Evolutionary conservation across 2,329 filamentous ascomycete species (phyloP).

Genomic region (Exophiala alcalophila): DNA sequence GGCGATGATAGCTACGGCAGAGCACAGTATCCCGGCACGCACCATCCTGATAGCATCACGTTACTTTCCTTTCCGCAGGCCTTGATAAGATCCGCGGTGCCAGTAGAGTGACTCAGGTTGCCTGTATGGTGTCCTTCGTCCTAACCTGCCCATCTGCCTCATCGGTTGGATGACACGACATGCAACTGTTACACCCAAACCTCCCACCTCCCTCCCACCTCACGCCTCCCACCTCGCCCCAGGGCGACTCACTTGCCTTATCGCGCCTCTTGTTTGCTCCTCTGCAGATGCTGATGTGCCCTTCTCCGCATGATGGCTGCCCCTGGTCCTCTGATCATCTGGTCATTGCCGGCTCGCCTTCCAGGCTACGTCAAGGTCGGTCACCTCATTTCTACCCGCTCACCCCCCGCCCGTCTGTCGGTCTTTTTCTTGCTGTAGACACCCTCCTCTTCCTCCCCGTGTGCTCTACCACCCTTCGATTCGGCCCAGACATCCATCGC

Average conservation of each 20-base stretch:
- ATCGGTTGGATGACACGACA: slow-evolving; percentile 22
- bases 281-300: slow-evolving; percentile 12
- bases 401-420: neutral
- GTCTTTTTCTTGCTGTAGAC: slow-evolving; percentile 1
- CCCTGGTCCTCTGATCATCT: slow-evolving; percentile 11
- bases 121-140: too few relatives aligned
- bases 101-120: too few relatives aligned
- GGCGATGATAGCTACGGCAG: too few relatives aligned
- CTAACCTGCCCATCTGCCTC: slow-evolving; percentile 5
- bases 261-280: neutral
- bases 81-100: too few relatives aligned
- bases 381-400: slow-evolving; percentile 1
- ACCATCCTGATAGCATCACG: too few relatives aligned
- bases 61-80: too few relatives aligned
- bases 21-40: too few relatives aligned
- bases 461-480: neutral
- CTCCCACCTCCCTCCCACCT: slow-evolving; percentile 1
- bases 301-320: slow-evolving; percentile 14
- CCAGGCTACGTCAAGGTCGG: slow-evolving; percentile 22
- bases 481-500: neutral
- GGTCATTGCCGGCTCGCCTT: slow-evolving; percentile 13
- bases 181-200: slow-evolving; percentile 22
- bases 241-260: too few relatives aligned
- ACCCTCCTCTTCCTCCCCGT: neutral
- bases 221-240: slow-evolving; percentile 1